Evolutionary conservation across 495 filamentous ascomycete species (phyloP), one percentile per base, ranked within the genome.

Genomic region (Bombardia bombarda): DNA sequence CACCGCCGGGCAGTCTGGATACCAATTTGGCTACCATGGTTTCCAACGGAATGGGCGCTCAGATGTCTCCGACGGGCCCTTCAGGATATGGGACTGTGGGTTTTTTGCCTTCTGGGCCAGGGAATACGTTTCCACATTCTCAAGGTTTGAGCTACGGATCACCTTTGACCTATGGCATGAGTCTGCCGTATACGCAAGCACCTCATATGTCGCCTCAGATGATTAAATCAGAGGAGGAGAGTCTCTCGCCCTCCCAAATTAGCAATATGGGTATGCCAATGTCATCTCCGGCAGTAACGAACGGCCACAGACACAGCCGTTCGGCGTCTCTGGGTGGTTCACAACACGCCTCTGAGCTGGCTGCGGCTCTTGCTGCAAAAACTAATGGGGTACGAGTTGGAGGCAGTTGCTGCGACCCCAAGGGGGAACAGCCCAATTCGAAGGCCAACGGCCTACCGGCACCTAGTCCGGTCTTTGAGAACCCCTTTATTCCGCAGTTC

Each of bases 121-220:
- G 19, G 12, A 32, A 48, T 7, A 43, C 28, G 12, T 40, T 46
- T 22, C 10, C 38, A 4, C 21, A 38, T 14, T 5, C 40, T 1
- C 42, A 40, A 20, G 30, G 10, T 14, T 10, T 47, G 12, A 32
- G 19, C 16, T 49, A 52, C 19, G 35, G 37, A 34, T 2, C 47
- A 12, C 39, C 50, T 10, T 9, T 60, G n/a, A 37, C 47, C 8
- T 56, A 50, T 40, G 24, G 30, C 9, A 50, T 57, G 32, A 30
- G 33, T 20, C 32, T 43, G 18, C 49, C 38, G 14, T 58, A 53
- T 32, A 2, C 49, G 9, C 46, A 28, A 28, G 24, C 45, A 32
- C 41, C 41, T 19, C 47, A 38, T 1, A 24, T 49, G 25, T 45
- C 43, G 3, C 34, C n/a, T 1, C 52, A 52, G 12, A 32, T 33